These are phyloP conservation scores for Macrophomina phaseolina DNA, from an alignment of 2,329 filamentous ascomycete species.

Conservation along the genomic window DNA sequence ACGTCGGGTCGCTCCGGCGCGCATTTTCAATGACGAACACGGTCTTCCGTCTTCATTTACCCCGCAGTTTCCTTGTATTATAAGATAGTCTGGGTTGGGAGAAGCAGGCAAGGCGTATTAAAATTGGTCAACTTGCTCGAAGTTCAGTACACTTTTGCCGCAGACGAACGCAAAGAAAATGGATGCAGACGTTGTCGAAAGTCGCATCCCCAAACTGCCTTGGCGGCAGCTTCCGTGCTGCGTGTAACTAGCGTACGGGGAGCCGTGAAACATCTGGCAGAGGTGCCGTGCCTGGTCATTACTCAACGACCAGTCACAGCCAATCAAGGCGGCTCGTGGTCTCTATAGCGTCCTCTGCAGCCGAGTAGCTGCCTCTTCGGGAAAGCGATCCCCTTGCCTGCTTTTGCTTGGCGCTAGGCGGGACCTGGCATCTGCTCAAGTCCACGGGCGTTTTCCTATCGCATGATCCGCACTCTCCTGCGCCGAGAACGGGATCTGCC, in stretches of 20 bases:
- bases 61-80: constrained; percentile 12
- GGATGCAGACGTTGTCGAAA: neutral
- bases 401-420: constrained; percentile 12
- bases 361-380: constrained; percentile 13
- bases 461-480: constrained; percentile 11
- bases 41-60: constrained; percentile 17
- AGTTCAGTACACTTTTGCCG: constrained; percentile 9
- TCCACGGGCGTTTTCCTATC: neutral
- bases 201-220: neutral
- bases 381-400: neutral
- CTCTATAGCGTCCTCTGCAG: constrained; percentile 5
- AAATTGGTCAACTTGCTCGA: neutral
- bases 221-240: neutral
- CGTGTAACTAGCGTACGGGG: neutral
- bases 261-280: constrained; percentile 18
- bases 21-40: constrained; percentile 20
- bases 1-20: constrained; percentile 16
- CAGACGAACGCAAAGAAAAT: constrained; percentile 7
- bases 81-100: constrained; percentile 19
- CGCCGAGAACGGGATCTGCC: neutral
- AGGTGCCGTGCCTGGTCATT: constrained; percentile 4
- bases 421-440: constrained; percentile 19
- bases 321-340: neutral
- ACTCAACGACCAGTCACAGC: neutral
- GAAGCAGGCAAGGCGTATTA: constrained; percentile 18